Evolutionary conservation across 495 filamentous ascomycete species (phyloP).

Genomic region (Copromyces sp.): DNA sequence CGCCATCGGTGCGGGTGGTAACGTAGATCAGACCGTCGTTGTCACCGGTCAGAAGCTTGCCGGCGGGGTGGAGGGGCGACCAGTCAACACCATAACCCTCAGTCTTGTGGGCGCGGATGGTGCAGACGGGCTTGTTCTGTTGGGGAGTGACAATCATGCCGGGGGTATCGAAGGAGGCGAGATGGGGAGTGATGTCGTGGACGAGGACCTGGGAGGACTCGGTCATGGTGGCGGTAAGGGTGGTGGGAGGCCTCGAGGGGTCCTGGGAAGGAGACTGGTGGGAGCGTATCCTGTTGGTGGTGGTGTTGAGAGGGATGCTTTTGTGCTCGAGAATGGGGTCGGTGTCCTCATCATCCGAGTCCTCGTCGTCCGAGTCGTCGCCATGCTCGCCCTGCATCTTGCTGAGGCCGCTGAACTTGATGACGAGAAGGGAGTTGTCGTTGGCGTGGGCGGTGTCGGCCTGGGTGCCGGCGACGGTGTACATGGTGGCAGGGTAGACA

Average conservation of each 20-base stretch:
- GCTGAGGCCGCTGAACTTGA: constrained; percentile 86
- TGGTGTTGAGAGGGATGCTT: constrained; percentile 71
- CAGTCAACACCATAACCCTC: constrained; percentile 96
- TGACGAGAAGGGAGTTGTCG: constrained; percentile 88
- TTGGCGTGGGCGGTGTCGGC: constrained; percentile 61
- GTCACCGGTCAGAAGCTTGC: constrained; percentile 87
- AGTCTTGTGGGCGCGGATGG: constrained; percentile 78
- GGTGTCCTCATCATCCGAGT: constrained; percentile 65
- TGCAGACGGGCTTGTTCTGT: constrained; percentile 75
- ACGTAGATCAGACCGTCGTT: constrained; percentile 80
- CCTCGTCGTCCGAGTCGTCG: constrained; percentile 61
- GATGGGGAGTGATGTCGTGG: constrained; percentile 83
- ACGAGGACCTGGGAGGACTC: constrained; percentile 83
- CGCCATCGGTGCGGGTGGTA: constrained; percentile 75
- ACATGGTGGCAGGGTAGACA: constrained; percentile 84
- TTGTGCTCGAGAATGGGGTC: constrained; percentile 93
- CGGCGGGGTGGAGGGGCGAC: constrained; percentile 62
- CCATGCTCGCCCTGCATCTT: constrained; percentile 62
- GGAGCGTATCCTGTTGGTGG: constrained; percentile 83
- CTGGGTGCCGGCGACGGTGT: constrained; percentile 89
- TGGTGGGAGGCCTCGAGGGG: constrained; percentile 59
- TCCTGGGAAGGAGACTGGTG: constrained; percentile 64
- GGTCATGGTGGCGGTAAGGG: constrained; percentile 81
- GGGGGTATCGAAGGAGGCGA: constrained; percentile 78
- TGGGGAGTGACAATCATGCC: constrained; percentile 68